Percentiles rank a stretch among this genome's conserved stretches.
Conservation (phyloP, 371 early-diverging fungal species). For the Mucor lusitanicus region DNA sequence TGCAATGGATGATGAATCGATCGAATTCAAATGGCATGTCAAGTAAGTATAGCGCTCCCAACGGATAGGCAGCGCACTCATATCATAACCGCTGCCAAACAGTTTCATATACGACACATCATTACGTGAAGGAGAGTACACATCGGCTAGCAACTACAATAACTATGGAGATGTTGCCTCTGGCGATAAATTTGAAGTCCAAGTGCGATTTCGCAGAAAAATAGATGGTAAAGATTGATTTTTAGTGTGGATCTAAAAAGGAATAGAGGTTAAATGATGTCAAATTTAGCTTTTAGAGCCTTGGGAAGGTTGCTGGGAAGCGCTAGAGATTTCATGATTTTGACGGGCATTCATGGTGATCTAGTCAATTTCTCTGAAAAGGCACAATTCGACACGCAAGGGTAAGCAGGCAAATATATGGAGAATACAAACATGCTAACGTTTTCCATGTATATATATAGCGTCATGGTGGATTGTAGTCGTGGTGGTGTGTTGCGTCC, state of each 20-base stretch:
- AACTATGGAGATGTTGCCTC: slow-evolving; percentile 28
- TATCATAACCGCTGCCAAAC: not conserved
- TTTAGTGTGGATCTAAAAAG: not conserved
- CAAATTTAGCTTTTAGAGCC: slow-evolving; percentile 70
- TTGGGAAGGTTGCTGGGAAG: slow-evolving; percentile 74
- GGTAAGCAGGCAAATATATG: slow-evolving; percentile 34
- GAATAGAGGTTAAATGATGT: not conserved
- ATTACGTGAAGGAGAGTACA: slow-evolving; percentile 46
- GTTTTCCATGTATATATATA: slow-evolving; percentile 10
- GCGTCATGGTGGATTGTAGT: slow-evolving; percentile 87
- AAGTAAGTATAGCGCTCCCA: slow-evolving; percentile 34
- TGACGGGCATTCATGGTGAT: slow-evolving; percentile 39
- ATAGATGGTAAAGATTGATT: slow-evolving; percentile 58
- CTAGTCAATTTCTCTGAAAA: slow-evolving; percentile 60
- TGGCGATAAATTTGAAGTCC: slow-evolving; percentile 50
- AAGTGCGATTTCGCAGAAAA: slow-evolving; percentile 61
- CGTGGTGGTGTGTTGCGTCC: slow-evolving; percentile 75
- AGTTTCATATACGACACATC: slow-evolving; percentile 56
- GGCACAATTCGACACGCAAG: slow-evolving; percentile 71
- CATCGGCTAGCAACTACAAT: slow-evolving; percentile 43
- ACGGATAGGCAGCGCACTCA: not conserved
- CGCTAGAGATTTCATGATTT: slow-evolving; percentile 41
- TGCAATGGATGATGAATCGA: slow-evolving; percentile 46
- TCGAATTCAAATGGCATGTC: slow-evolving; percentile 56
- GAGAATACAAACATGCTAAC: not conserved